Percentiles rank a stretch among this genome's conserved stretches.
Evolutionary conservation across 306 rosid species (phyloP).

Genomic region (Mucuna pruriens): DNA sequence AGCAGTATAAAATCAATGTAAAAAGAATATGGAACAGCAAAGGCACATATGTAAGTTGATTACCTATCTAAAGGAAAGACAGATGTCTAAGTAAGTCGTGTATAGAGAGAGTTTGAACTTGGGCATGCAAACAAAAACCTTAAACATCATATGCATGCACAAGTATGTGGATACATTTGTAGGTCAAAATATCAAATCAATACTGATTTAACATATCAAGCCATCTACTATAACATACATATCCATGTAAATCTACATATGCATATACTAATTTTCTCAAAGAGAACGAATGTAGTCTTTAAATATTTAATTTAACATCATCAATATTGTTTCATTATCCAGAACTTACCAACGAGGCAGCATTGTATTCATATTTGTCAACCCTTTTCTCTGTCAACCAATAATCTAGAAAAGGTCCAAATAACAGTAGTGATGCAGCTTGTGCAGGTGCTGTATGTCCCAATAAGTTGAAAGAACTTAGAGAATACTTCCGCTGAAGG

Average conservation of each 20-base stretch:
- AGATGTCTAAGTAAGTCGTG: not conserved
- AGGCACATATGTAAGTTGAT: not conserved
- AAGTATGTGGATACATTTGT: not conserved
- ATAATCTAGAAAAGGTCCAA: constrained; percentile 83
- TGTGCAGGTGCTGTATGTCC: constrained; percentile 93
- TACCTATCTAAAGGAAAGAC: not conserved
- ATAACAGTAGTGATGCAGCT: constrained; percentile 64
- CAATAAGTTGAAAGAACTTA: constrained; percentile 80
- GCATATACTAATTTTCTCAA: not conserved
- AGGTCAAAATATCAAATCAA: constrained; percentile 8
- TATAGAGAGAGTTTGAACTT: not conserved
- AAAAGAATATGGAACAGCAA: not conserved
- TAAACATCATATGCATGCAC: not conserved
- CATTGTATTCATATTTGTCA: constrained; percentile 52
- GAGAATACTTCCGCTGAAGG: constrained; percentile 85
- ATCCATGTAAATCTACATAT: not conserved
- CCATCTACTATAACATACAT: constrained; percentile 1
- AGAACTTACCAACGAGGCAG: constrained; percentile 59
- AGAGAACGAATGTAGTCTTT: not conserved
- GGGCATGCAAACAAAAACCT: not conserved
- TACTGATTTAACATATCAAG: not conserved
- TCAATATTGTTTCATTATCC: not conserved
- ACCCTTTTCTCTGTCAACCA: constrained; percentile 74
- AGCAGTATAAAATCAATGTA: not conserved
- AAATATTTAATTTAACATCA: not conserved